Base-by-base conservation (phyloP, 2,329 filamentous ascomycete genomes). In the Penicillium expansum region DNA sequence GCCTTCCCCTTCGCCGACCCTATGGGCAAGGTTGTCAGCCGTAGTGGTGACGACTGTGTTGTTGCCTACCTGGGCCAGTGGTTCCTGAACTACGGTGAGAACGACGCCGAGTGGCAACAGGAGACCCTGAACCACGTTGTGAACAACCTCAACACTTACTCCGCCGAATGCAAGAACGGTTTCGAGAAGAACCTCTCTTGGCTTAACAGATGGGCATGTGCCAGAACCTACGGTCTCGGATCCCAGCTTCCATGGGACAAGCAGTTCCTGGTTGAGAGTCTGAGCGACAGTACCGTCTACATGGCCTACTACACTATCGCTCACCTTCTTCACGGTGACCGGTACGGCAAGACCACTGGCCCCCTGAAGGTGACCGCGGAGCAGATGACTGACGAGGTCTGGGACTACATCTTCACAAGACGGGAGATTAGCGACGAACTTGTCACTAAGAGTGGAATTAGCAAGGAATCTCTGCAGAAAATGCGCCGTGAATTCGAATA, bases 51-150 rank as follows among this genome's bases (percentile, higher is more conserved):
- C 70, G 91, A 95, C 65, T 97, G 94, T 72, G 92, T 96, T 57
- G 93, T 94, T 58, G 90, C 92, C 30, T 87, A 93, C 64, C 86
- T 97, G 70, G 93, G 97, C 67, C 94, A 99, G 77, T 99, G 94
- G 92, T 99, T 96, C 78, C 81, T 99, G 67, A 93, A 97, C 77
- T 99, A 99, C 70, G 94, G 94, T 60, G 90, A 92, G 76, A 90
- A 91, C 60, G 85, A 87, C 66, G 77, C 79, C 42, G 83, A 87
- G 48, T 97, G 94, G 94, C 90, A 90, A 70, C 78, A 89, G 61
- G 81, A 83, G 42, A 91, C 89, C 14, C 80, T 92, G 52, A 82
- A 87, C 64, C 87, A 89, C 71, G 86, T 96, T 45, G 83, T 84
- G 53, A 86, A 87, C 69, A 83, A 81, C 55, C 78, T 97, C 60